Percentiles rank a stretch among this genome's conserved stretches.
These are phyloP conservation scores for Ophiocordyceps unilateralis DNA, from an alignment of 2,329 filamentous ascomycete genomes.

Conservation along the genomic window DNA sequence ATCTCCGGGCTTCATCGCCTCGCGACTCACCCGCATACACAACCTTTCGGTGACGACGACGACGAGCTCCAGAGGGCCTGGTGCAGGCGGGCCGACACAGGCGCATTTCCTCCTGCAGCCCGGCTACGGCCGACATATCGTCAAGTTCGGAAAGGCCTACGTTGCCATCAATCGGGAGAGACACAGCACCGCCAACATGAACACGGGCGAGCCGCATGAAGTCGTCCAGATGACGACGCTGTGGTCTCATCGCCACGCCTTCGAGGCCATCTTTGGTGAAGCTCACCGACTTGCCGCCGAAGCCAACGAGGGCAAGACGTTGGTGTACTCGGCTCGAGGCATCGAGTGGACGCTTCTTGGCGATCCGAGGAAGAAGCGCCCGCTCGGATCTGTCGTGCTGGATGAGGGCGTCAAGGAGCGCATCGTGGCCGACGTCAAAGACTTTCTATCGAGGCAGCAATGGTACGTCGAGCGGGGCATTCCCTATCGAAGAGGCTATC, in stretches of 20 bases:
- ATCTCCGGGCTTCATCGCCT: constrained; percentile 39
- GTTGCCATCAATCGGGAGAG: constrained; percentile 78
- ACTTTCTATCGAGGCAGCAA: constrained; percentile 60
- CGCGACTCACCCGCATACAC: constrained; percentile 40
- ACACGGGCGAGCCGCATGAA: constrained; percentile 81
- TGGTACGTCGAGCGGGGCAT: constrained; percentile 96
- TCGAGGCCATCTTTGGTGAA: constrained; percentile 77
- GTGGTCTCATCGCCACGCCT: constrained; percentile 75
- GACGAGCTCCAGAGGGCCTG: constrained; percentile 41
- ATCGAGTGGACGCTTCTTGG: constrained; percentile 78
- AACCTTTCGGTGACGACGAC: constrained; percentile 40
- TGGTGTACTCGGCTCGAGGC: constrained; percentile 73
- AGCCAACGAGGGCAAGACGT: constrained; percentile 79
- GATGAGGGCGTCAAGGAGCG: constrained; percentile 69
- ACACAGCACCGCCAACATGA: constrained; percentile 63
- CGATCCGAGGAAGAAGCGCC: constrained; percentile 69
- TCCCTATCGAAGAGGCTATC: constrained; percentile 76
- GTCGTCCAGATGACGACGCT: constrained; percentile 83
- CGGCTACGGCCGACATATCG: constrained; percentile 73
- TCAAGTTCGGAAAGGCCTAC: constrained; percentile 75
- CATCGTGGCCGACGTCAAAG: constrained; percentile 63
- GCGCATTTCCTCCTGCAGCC: constrained; percentile 81
- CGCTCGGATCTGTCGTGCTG: constrained; percentile 72
- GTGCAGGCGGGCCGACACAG: constrained; percentile 46
- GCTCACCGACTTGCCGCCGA: constrained; percentile 65